Evolutionary conservation across 768 basidiomycete genomes (phyloP).

Genomic region (Psilocybe cyanescens): DNA sequence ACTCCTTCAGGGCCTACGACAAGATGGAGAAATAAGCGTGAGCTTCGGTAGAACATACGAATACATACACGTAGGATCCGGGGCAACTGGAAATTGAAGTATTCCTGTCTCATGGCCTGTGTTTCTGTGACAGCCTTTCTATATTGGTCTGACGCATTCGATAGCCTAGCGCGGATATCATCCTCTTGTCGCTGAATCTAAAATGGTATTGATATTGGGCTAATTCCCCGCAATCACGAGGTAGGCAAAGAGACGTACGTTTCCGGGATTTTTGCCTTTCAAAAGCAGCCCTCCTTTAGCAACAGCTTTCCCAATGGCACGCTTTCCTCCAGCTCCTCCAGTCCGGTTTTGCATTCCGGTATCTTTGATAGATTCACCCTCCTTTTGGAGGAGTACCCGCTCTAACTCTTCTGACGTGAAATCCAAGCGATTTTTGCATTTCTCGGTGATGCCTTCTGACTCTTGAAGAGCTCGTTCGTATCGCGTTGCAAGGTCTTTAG

Average conservation of each 20-base stretch:
- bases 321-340: constrained; percentile 70
- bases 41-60: constrained; percentile 2
- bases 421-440: constrained; percentile 86
- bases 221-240: constrained; percentile 6
- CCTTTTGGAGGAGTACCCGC: constrained; percentile 89
- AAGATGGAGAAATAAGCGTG: constrained; percentile 4
- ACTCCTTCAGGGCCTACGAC: constrained; percentile 85
- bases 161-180: constrained; percentile 87
- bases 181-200: constrained; percentile 94
- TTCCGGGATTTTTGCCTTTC: constrained; percentile 92
- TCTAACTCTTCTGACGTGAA: constrained; percentile 93
- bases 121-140: constrained; percentile 90
- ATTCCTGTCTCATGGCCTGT: constrained; percentile 91
- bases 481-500: constrained; percentile 87
- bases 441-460: constrained; percentile 84
- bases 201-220: constrained; percentile 5
- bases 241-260: constrained; percentile 46
- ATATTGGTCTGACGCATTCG: constrained; percentile 84
- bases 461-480: constrained; percentile 91
- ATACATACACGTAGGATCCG: constrained; percentile 84
- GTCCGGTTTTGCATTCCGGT: constrained; percentile 68
- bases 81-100: constrained; percentile 96
- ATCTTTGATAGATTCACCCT: constrained; percentile 91
- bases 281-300: constrained; percentile 87
- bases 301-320: constrained; percentile 89